phyloP scores from a whole-genome alignment of 352 stramenopile species.

The Achlya hypogyna region DNA sequence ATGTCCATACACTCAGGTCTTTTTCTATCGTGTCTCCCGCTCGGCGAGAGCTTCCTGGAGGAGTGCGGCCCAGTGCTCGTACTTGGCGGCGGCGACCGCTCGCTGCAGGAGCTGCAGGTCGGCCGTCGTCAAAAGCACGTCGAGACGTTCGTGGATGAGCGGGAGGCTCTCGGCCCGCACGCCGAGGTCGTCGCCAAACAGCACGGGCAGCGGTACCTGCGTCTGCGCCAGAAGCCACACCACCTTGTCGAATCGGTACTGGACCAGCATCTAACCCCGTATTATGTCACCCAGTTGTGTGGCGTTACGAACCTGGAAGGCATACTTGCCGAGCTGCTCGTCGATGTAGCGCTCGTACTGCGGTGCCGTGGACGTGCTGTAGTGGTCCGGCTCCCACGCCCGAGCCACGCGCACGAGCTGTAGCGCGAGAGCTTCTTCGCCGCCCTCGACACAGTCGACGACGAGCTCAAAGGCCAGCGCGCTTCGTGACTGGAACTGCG shows the following conservation, averaged over 20 bases:
- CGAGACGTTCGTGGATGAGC: conserved; percentile 11
- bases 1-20: background rate
- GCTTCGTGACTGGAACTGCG: conserved; percentile 32
- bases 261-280: conserved; percentile 10
- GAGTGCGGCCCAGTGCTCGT: conserved; percentile 18
- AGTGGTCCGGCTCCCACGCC: conserved; percentile 49
- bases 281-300: background rate
- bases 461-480: conserved; percentile 53
- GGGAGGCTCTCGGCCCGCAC: background rate
- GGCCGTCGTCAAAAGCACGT: background rate
- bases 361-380: conserved; percentile 16
- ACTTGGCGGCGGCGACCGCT: background rate
- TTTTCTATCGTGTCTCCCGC: background rate
- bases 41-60: conserved; percentile 3
- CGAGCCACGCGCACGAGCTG: conserved; percentile 73
- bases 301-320: conserved; percentile 21
- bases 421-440: conserved; percentile 60
- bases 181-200: conserved; percentile 13
- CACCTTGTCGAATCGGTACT: conserved; percentile 20
- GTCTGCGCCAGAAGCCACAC: conserved; percentile 16
- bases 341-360: conserved; percentile 37
- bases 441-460: conserved; percentile 60
- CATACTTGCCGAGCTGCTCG: conserved; percentile 37
- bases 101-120: background rate
- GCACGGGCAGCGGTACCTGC: background rate